These are phyloP conservation scores for Trichoderma brevicompactum DNA, from an alignment of 2,329 filamentous ascomycete species.

Conservation along the genomic window DNA sequence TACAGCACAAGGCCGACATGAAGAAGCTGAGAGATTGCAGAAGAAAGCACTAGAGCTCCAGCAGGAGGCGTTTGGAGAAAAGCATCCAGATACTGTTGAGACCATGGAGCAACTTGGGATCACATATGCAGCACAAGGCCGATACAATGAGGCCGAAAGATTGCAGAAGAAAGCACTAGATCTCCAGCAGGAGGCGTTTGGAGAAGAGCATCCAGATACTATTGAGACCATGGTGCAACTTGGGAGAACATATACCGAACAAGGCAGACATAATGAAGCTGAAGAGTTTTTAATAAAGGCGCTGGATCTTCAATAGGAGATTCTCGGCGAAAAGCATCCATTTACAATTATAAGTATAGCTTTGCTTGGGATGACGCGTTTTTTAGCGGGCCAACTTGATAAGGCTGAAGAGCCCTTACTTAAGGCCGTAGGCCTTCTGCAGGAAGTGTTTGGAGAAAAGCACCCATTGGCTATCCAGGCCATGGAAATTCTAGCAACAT, in stretches of 20 bases:
- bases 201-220: slow-evolving; percentile 33
- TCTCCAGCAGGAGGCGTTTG: slow-evolving; percentile 29
- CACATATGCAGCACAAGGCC: too few species aligned
- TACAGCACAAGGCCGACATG: slow-evolving; percentile 33
- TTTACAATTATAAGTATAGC: too few species aligned
- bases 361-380: too few species aligned
- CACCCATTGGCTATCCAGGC: slow-evolving; percentile 29
- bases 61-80: slow-evolving; percentile 33
- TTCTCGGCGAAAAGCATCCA: background rate
- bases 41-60: slow-evolving; percentile 29
- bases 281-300: background rate
- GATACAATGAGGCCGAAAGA: too few species aligned
- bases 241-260: background rate
- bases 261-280: background rate
- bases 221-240: slow-evolving; percentile 7
- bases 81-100: slow-evolving; percentile 30
- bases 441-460: slow-evolving; percentile 33
- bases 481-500: slow-evolving; percentile 1
- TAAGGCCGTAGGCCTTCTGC: slow-evolving; percentile 30
- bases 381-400: too few species aligned
- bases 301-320: background rate
- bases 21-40: slow-evolving; percentile 30
- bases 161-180: too few species aligned
- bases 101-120: background rate
- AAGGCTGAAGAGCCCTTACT: too few species aligned